Evolutionary conservation across 768 basidiomycete genomes (phyloP).

Genomic region (Mycena sanguinolenta): DNA sequence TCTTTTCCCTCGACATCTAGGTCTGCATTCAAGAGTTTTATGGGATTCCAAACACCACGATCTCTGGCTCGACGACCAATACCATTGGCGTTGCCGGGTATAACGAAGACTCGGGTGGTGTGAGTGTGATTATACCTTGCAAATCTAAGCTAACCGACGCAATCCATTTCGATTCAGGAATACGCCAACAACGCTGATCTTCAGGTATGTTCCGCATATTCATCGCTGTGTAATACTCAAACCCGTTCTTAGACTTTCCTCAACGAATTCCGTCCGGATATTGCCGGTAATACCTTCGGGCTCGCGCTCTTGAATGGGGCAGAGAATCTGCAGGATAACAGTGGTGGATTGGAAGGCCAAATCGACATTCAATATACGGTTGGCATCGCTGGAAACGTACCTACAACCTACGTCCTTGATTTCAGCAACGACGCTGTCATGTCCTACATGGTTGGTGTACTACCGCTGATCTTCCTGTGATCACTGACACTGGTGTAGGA

Average conservation of each 20-base stretch:
- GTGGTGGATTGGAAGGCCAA: slow-evolving; percentile 22
- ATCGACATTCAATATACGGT: slow-evolving; percentile 30
- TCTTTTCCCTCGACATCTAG: slow-evolving; percentile 10
- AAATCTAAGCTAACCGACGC: slow-evolving; percentile 10
- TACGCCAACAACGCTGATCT: slow-evolving; percentile 27
- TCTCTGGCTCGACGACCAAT: slow-evolving; percentile 22
- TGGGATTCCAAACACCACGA: slow-evolving; percentile 25
- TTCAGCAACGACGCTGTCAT: slow-evolving; percentile 1
- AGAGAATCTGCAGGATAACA: slow-evolving; percentile 19
- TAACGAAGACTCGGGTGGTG: slow-evolving; percentile 12
- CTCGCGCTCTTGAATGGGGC: slow-evolving; percentile 20
- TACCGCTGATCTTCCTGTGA: background rate
- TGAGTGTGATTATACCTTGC: slow-evolving; percentile 10
- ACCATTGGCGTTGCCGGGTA: slow-evolving; percentile 25
- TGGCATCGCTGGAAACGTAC: slow-evolving; percentile 20
- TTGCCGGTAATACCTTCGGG: slow-evolving; percentile 18
- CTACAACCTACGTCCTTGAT: slow-evolving; percentile 25
- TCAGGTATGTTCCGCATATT: slow-evolving; percentile 9
- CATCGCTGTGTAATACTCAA: slow-evolving; percentile 1
- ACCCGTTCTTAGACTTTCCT: slow-evolving; percentile 23
- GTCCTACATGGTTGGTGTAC: slow-evolving; percentile 26
- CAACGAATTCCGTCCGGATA: slow-evolving; percentile 27
- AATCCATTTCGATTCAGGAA: slow-evolving; percentile 23
- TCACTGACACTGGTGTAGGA: slow-evolving; percentile 17
- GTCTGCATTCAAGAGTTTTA: slow-evolving; percentile 26